Percentiles rank a stretch among this genome's conserved stretches.
Conservation (phyloP, 2,329 filamentous ascomycete species). For the Sphaerulina vaccinii region DNA sequence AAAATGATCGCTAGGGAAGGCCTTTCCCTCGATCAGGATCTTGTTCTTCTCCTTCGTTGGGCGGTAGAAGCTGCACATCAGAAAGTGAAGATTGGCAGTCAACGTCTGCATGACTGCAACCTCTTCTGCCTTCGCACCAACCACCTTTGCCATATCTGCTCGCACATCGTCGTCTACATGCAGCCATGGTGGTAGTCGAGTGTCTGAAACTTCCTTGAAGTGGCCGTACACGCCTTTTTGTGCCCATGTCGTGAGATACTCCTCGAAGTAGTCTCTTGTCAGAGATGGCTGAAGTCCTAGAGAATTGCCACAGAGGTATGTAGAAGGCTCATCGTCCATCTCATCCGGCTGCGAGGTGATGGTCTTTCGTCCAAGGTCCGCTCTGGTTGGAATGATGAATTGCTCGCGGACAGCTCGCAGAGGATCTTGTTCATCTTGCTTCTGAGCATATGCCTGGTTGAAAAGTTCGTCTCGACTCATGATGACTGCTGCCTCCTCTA, state of each 20-base stretch:
- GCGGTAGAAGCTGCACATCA: conserved; percentile 81
- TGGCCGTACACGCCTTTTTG: conserved; percentile 82
- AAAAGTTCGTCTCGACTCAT: conserved; percentile 21
- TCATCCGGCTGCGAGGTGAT: conserved; percentile 39
- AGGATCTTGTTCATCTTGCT: conserved; percentile 40
- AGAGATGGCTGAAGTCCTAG: conserved; percentile 77
- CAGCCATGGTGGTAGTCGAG: conserved; percentile 70
- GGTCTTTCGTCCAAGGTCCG: conserved; percentile 65
- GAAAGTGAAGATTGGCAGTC: conserved; percentile 75
- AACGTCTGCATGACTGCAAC: conserved; percentile 87
- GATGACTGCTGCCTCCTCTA: background rate
- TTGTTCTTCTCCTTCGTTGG: conserved; percentile 67
- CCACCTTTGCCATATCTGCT: conserved; percentile 66
- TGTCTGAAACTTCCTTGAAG: conserved; percentile 67
- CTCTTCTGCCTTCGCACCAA: conserved; percentile 71
- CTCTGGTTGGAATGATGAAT: conserved; percentile 75
- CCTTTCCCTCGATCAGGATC: conserved; percentile 85
- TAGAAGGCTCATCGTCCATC: conserved; percentile 47
- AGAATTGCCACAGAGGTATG: conserved; percentile 89
- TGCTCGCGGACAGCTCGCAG: conserved; percentile 56
- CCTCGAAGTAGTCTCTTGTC: conserved; percentile 63
- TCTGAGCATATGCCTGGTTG: conserved; percentile 23
- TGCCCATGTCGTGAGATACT: conserved; percentile 80
- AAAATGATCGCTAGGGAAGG: conserved; percentile 71
- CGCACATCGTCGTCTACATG: conserved; percentile 75